phyloP scores from a whole-genome alignment of 2,329 filamentous ascomycete genomes.

The Colletotrichum falcatum region DNA sequence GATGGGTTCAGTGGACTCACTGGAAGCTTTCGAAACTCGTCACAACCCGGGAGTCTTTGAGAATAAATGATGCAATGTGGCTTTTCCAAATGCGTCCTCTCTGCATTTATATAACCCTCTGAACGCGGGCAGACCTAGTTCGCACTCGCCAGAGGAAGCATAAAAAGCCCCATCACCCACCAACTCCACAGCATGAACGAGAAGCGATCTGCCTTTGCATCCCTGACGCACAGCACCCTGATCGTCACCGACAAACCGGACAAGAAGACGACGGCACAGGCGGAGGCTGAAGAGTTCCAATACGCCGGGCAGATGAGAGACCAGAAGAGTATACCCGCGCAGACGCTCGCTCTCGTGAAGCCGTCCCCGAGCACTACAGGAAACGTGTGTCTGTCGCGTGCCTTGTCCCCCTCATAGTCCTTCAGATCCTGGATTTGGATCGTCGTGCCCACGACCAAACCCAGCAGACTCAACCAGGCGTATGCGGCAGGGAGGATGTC shows the following conservation, averaged over 20 bases:
- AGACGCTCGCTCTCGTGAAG: conserved; percentile 4
- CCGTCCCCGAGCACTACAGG: conserved; percentile 4
- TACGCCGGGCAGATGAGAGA: not conserved
- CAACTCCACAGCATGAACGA: not conserved
- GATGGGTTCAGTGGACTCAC: too few species aligned
- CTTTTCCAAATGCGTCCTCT: too few species aligned
- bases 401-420: conserved; percentile 3
- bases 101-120: too few species aligned
- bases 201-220: not conserved
- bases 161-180: not conserved
- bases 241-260: not conserved
- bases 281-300: not conserved
- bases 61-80: too few species aligned
- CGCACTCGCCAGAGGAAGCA: not conserved
- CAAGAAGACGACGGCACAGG: not conserved
- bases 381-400: conserved; percentile 7
- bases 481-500: not conserved
- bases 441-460: not conserved
- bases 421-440: conserved; percentile 13
- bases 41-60: too few species aligned
- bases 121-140: not conserved
- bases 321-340: not conserved
- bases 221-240: not conserved
- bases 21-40: too few species aligned
- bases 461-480: not conserved